Conservation (phyloP, 305 asterid species). For the Petunia hybrid region DNA sequence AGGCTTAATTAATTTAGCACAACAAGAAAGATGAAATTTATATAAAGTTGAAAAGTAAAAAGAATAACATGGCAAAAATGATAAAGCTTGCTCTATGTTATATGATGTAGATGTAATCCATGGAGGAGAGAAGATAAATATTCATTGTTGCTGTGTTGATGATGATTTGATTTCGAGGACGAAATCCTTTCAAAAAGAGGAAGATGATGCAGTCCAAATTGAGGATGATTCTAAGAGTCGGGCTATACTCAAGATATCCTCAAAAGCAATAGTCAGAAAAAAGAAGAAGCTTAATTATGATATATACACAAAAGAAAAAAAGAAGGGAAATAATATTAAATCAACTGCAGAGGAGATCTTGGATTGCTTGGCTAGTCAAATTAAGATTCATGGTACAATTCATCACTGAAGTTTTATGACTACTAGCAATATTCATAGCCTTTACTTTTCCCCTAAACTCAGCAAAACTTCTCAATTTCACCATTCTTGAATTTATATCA, state of each 20-base stretch:
- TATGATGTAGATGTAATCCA: too few species aligned
- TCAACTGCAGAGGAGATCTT: constrained; percentile 33
- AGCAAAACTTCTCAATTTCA: constrained; percentile 23
- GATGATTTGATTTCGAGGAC: too few species aligned
- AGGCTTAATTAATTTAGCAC: background rate
- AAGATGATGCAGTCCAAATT: too few species aligned
- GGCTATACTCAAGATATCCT: background rate
- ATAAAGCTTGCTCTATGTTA: background rate
- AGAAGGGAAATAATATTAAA: too few species aligned
- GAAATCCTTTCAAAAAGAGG: too few species aligned
- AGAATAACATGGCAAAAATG: background rate
- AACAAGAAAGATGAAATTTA: background rate
- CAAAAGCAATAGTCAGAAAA: background rate
- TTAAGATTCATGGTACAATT: constrained; percentile 36
- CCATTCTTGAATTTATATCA: constrained; percentile 26
- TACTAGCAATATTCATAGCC: constrained; percentile 18
- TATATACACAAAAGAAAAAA: background rate
- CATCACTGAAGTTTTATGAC: constrained; percentile 18
- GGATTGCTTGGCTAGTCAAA: constrained; percentile 32
- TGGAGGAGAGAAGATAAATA: too few species aligned
- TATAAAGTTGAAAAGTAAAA: background rate
- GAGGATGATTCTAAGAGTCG: too few species aligned
- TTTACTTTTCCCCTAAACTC: constrained; percentile 34
- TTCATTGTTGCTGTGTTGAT: too few species aligned
- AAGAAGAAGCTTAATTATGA: background rate